Evolutionary conservation across 345 rosid species (phyloP).

Genomic region (Theobroma cacao): DNA sequence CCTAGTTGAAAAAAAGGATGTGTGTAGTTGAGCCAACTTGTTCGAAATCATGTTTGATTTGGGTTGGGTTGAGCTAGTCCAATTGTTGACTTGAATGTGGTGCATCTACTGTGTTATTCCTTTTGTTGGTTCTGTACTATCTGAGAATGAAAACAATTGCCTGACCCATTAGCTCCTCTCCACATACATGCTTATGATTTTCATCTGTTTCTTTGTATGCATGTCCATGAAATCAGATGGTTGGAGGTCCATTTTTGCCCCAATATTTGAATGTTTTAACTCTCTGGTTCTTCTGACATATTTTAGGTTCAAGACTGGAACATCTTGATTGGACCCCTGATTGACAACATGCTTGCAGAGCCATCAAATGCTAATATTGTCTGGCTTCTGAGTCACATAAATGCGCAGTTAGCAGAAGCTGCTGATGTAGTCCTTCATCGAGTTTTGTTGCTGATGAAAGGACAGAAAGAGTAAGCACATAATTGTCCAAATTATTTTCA

Average conservation of each 20-base stretch:
- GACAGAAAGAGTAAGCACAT: conserved; percentile 52
- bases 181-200: not conserved
- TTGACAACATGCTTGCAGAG: conserved; percentile 83
- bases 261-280: not conserved
- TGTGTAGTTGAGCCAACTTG: not conserved
- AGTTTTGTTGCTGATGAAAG: conserved; percentile 56
- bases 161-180: not conserved
- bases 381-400: conserved; percentile 68
- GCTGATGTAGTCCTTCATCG: conserved; percentile 54
- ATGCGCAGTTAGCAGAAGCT: conserved; percentile 59
- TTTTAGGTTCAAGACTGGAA: conserved; percentile 78
- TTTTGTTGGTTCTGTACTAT: not conserved
- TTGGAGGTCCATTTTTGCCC: conserved; percentile 2
- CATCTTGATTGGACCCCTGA: conserved; percentile 52
- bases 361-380: conserved; percentile 83
- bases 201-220: not conserved
- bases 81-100: not conserved
- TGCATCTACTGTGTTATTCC: not conserved
- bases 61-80: not conserved
- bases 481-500: not conserved
- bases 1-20: not conserved
- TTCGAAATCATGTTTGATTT: not conserved
- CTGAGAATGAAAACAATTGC: not conserved
- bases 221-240: not conserved
- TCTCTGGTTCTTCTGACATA: conserved; percentile 17